A percentile compares a stretch with the other conserved stretches of the same genome.
Evolutionary conservation across 1,284 basidiomycete species (phyloP).

Genomic region (Afroboletus lepidellus): DNA sequence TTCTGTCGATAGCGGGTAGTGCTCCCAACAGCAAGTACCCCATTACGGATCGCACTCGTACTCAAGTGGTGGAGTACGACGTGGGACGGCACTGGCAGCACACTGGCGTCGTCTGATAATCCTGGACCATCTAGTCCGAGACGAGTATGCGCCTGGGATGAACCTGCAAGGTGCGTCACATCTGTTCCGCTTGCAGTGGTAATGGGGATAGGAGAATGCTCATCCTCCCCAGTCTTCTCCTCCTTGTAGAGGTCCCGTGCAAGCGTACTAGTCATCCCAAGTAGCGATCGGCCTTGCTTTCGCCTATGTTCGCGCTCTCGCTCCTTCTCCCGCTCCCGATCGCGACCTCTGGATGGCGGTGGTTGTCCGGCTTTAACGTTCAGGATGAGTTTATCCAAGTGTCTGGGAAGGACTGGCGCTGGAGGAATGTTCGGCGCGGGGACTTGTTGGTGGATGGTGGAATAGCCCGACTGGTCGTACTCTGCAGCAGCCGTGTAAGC

Average conservation of each 20-base stretch:
- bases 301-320: slow-evolving; percentile 33
- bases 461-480: slow-evolving; percentile 29
- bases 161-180: slow-evolving; percentile 31
- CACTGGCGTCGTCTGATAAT: slow-evolving; percentile 85
- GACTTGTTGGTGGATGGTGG: slow-evolving; percentile 32
- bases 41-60: slow-evolving; percentile 94
- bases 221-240: slow-evolving; percentile 24
- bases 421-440: slow-evolving; percentile 76
- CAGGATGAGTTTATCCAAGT: slow-evolving; percentile 92
- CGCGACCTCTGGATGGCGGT: slow-evolving; percentile 33
- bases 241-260: slow-evolving; percentile 29
- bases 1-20: slow-evolving; percentile 94
- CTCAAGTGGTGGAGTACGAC: slow-evolving; percentile 95
- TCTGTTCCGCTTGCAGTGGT: slow-evolving; percentile 38
- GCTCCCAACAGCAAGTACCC: slow-evolving; percentile 90
- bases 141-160: slow-evolving; percentile 23
- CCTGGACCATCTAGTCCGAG: slow-evolving; percentile 41
- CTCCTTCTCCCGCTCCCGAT: slow-evolving; percentile 34
- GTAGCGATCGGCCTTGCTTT: slow-evolving; percentile 33
- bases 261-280: slow-evolving; percentile 30
- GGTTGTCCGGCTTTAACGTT: slow-evolving; percentile 55
- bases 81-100: slow-evolving; percentile 92
- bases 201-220: slow-evolving; percentile 31
- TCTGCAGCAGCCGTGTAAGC: slow-evolving; percentile 40
- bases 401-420: slow-evolving; percentile 84